Conservation (phyloP, 768 basidiomycete genomes). For the Cystobasidium ongulense region DNA sequence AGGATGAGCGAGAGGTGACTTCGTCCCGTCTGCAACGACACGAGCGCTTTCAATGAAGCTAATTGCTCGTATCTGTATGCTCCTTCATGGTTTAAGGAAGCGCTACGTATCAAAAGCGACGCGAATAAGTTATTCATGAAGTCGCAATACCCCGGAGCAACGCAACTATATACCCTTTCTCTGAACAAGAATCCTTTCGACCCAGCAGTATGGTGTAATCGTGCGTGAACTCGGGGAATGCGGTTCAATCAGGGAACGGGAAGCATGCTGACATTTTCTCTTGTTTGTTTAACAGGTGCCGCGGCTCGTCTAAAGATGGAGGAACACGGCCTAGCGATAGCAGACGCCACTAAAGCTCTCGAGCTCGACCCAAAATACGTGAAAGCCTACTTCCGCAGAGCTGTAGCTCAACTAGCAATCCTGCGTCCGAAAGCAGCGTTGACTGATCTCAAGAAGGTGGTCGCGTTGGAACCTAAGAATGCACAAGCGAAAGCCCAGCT, state of each 20-base stretch:
- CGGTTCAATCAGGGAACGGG: not conserved
- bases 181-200: conserved; percentile 82
- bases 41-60: not conserved
- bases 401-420: conserved; percentile 80
- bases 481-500: conserved; percentile 69
- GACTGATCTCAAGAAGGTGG: conserved; percentile 67
- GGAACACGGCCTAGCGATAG: conserved; percentile 74
- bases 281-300: conserved; percentile 47
- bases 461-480: conserved; percentile 78
- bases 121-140: conserved; percentile 84
- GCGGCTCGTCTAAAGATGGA: conserved; percentile 84
- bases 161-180: conserved; percentile 69
- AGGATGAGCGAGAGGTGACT: conserved; percentile 29
- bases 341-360: conserved; percentile 64
- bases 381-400: conserved; percentile 65
- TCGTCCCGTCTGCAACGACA: not conserved
- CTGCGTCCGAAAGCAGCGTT: conserved; percentile 79
- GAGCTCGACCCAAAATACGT: conserved; percentile 77
- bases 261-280: not conserved
- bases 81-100: too few species aligned
- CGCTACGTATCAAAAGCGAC: conserved; percentile 57
- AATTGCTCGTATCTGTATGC: not conserved
- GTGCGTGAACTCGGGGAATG: conserved; percentile 44
- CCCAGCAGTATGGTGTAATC: conserved; percentile 85
- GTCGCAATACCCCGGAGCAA: conserved; percentile 69